phyloP scores from a whole-genome alignment of 2,329 filamentous ascomycete genomes.

The Clonostachys solani region DNA sequence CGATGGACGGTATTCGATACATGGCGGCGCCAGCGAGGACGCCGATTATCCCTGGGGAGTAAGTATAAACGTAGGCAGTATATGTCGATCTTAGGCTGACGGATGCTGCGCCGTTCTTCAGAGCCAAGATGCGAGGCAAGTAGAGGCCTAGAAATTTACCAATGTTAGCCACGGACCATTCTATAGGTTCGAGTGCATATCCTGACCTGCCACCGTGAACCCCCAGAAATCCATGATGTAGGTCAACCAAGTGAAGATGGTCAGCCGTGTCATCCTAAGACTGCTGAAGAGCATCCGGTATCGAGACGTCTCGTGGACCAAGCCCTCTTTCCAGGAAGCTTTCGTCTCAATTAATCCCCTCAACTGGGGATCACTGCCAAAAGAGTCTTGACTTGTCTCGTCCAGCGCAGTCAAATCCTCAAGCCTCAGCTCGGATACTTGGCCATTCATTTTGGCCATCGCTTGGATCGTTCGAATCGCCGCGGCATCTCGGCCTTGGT shows the following conservation, averaged over 20 bases:
- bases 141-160: conserved; percentile 32
- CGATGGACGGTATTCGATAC: conserved; percentile 28
- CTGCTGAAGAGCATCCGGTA: conserved; percentile 26
- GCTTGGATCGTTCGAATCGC: conserved; percentile 41
- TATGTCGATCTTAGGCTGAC: conserved; percentile 42
- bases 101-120: conserved; percentile 41
- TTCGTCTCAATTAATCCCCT: conserved; percentile 3
- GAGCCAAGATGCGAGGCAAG: conserved; percentile 42
- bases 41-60: conserved; percentile 44
- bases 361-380: conserved; percentile 1
- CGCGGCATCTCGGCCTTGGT: conserved; percentile 35
- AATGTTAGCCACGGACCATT: background rate
- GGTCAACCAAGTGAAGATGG: conserved; percentile 27
- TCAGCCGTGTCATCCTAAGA: conserved; percentile 24
- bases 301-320: conserved; percentile 8
- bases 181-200: background rate
- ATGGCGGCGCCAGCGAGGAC: conserved; percentile 41
- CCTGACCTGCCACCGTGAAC: conserved; percentile 27
- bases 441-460: conserved; percentile 33
- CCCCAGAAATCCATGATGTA: conserved; percentile 32
- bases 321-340: conserved; percentile 8
- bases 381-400: conserved; percentile 7
- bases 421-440: conserved; percentile 23
- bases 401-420: conserved; percentile 24
- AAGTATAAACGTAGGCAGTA: conserved; percentile 49